Percentiles rank a stretch among this genome's conserved stretches.
phyloP scores from a whole-genome alignment of 2,329 filamentous ascomycete genomes.

The Samsoniella hepiali region DNA sequence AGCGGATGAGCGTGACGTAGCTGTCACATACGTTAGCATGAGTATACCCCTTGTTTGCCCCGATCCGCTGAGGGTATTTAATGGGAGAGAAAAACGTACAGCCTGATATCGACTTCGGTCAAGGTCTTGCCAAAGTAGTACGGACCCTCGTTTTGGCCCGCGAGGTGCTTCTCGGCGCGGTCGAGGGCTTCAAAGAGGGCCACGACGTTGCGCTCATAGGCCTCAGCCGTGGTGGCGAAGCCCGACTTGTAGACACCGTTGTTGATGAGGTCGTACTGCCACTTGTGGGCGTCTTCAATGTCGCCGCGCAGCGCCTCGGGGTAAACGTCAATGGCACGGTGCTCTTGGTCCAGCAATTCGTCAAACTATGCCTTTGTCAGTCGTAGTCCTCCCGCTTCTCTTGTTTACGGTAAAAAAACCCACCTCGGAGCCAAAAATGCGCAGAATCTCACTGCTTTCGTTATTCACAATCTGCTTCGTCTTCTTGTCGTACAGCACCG shows the following conservation, averaged over 20 bases:
- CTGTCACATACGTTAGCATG: conserved; percentile 28
- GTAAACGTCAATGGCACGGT: conserved; percentile 62
- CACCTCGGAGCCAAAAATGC: conserved; percentile 79
- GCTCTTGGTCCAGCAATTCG: conserved; percentile 58
- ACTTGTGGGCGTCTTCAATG: conserved; percentile 76
- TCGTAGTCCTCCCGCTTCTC: too few relatives aligned
- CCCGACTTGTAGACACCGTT: conserved; percentile 74
- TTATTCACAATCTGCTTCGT: conserved; percentile 79
- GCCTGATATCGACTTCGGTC: conserved; percentile 78
- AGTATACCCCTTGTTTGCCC: neutral
- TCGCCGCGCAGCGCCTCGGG: conserved; percentile 59
- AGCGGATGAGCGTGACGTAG: conserved; percentile 69
- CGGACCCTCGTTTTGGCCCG: conserved; percentile 46
- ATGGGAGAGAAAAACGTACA: conserved; percentile 39
- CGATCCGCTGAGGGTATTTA: neutral
- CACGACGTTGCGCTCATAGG: conserved; percentile 72
- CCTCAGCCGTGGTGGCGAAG: conserved; percentile 79
- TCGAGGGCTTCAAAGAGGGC: conserved; percentile 76
- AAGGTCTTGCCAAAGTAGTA: conserved; percentile 73
- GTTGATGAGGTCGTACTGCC: conserved; percentile 74
- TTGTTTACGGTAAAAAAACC: conserved; percentile 1
- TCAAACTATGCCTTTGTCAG: conserved; percentile 56
- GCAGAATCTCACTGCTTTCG: conserved; percentile 87
- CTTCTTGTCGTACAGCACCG: conserved; percentile 79
- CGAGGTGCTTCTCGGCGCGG: conserved; percentile 68